Percentiles rank a stretch among this genome's conserved stretches.
These are phyloP conservation scores for Phytopythium oedochilum DNA, from an alignment of 352 stramenopile genomes.

Conservation along the genomic window DNA sequence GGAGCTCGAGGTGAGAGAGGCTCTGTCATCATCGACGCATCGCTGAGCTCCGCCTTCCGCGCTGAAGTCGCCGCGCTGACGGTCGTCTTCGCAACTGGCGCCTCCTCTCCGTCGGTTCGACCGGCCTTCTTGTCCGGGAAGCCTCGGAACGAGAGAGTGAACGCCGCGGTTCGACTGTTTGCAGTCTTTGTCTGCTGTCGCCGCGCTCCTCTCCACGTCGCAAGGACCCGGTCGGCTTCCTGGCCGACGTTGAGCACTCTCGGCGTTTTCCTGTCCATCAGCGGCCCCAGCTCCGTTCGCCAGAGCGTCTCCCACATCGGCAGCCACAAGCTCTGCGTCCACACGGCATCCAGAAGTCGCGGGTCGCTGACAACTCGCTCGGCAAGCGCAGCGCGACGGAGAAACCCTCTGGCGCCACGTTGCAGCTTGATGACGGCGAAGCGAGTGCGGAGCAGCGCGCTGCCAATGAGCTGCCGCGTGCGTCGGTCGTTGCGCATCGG, in stretches of 20 bases:
- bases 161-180: neutral
- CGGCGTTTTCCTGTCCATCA: neutral
- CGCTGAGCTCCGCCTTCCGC: neutral
- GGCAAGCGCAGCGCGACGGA: constrained; percentile 3
- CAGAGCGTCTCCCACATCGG: constrained; percentile 6
- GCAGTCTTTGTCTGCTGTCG: neutral
- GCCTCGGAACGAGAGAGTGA: neutral
- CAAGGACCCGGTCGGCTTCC: constrained; percentile 6
- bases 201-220: neutral
- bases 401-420: constrained; percentile 13
- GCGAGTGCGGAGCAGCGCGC: constrained; percentile 29
- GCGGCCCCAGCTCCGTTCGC: neutral
- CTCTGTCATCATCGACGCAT: neutral
- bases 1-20: neutral
- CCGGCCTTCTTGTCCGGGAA: neutral
- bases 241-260: constrained; percentile 3
- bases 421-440: constrained; percentile 37
- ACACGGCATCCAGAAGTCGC: constrained; percentile 16
- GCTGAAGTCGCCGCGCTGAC: neutral
- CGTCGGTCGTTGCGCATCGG: constrained; percentile 44
- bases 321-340: constrained; percentile 7
- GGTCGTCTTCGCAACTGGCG: neutral
- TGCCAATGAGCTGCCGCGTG: constrained; percentile 35
- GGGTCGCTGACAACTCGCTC: constrained; percentile 9
- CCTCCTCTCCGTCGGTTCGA: neutral